These are phyloP conservation scores for Xylariaceae sp. DNA, from an alignment of 2,329 filamentous ascomycete species.

Conservation along the genomic window DNA sequence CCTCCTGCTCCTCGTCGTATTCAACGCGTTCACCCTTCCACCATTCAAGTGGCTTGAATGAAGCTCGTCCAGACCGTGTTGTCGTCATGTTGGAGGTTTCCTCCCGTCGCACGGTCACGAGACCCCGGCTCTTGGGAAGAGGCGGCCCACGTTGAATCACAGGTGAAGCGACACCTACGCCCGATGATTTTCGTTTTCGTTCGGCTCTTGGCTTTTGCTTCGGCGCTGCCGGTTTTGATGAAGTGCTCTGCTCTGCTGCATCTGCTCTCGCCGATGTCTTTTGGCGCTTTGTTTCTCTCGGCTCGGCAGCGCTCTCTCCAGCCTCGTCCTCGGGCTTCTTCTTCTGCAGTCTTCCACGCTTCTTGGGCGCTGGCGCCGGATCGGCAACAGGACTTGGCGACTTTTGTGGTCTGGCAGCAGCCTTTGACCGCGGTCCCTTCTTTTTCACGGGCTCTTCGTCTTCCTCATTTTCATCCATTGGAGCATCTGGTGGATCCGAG, in stretches of 20 bases:
- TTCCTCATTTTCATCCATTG: conserved; percentile 17
- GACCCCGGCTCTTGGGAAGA: conserved; percentile 49
- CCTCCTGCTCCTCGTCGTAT: conserved; percentile 56
- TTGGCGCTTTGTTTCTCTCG: conserved; percentile 26
- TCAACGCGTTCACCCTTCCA: conserved; percentile 82
- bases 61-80: conserved; percentile 72
- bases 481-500: conserved; percentile 16
- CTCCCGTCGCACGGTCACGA: conserved; percentile 48
- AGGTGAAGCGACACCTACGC: conserved; percentile 42
- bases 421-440: conserved; percentile 29
- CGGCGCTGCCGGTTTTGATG: conserved; percentile 22
- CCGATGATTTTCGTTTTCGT: conserved; percentile 37
- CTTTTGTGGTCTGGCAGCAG: conserved; percentile 11
- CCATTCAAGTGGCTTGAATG: conserved; percentile 71
- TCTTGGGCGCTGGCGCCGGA: conserved; percentile 19
- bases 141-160: conserved; percentile 50
- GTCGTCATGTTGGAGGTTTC: conserved; percentile 48
- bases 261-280: conserved; percentile 20
- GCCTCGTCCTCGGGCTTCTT: conserved; percentile 17
- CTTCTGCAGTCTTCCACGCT: conserved; percentile 23
- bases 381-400: conserved; percentile 13
- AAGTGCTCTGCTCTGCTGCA: conserved; percentile 20
- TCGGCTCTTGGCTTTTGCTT: conserved; percentile 31
- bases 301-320: conserved; percentile 21
- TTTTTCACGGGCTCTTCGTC: conserved; percentile 25